Evolutionary conservation across 352 stramenopile species (phyloP), one percentile per base, ranked within the genome.

Genomic region (Elongisporangium undulatum): DNA sequence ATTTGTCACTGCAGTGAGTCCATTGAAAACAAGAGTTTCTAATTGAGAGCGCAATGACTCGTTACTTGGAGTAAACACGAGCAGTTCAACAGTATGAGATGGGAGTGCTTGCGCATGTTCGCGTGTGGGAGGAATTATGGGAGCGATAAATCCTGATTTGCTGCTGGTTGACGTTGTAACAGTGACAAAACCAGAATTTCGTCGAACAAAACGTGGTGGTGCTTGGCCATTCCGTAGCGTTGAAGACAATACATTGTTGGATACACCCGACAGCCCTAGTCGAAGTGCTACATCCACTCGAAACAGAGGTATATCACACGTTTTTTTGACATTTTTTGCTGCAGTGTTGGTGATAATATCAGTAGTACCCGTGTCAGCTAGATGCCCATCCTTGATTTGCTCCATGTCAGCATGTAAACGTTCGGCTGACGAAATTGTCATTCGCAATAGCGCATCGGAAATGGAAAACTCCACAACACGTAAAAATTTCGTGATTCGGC

Each of bases 381-480:
- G 21, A 7, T 50, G n/a, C 5, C 55, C 59, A 48, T 61, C 39
- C 53, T 72, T 79, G 45, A 88, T 88, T 22, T 55, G 68, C 9
- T 52, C 61, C 72, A 93, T 77, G 38, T 75, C 61, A 7, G 70
- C 51, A 29, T 69, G 59, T 10, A 91, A 56, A 12, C 62, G 60
- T 52, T 85, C 65, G 0, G 71, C 75, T 0, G 81, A 92, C 26
- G 69, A 69, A 13, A 95, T 86, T 8, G 82, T 85, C 39, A 96
- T 75, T 10, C 64, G 71, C 53, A 96, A 55, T 19, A 96, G 52
- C 3, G 89, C 82, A 66, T 94, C 82, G 7, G 82, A 84, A 17
- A 98, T 72, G 24, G 93, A 64, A 62, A 98, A 97, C 66, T 98
- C 93, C 4, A 97, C 85, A 9, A 98, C 71, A 1, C 91, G 85